Conservation (phyloP, 371 early-diverging fungal genomes). For the Apophysomyces sp. region DNA sequence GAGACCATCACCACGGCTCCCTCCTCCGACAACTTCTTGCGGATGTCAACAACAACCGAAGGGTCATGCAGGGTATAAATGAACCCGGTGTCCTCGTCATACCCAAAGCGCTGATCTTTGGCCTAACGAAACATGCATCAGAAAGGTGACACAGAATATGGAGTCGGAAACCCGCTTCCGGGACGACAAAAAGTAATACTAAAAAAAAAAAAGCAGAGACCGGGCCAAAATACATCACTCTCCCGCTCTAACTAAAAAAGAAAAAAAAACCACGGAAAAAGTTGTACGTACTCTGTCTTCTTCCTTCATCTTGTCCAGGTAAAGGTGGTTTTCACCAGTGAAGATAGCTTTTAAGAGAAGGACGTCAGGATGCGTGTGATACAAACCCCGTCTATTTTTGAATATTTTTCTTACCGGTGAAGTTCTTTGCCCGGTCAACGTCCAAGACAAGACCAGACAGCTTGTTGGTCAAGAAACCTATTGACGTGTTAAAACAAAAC, state of each 20-base stretch:
- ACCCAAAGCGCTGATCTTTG: constrained; percentile 32
- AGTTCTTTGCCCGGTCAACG: constrained; percentile 30
- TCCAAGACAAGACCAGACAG: constrained; percentile 33
- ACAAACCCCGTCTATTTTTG: not conserved
- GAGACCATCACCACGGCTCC: constrained; percentile 26
- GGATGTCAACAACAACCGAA: constrained; percentile 23
- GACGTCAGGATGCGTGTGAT: not conserved
- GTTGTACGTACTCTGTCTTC: constrained; percentile 25
- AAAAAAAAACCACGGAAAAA: too few species aligned
- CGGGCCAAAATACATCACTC: too few species aligned
- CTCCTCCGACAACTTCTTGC: constrained; percentile 18
- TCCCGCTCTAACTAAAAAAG: too few species aligned
- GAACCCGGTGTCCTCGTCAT: constrained; percentile 24
- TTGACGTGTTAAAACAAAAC: not conserved
- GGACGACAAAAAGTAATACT: not conserved
- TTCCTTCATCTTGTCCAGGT: constrained; percentile 38
- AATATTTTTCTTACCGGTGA: constrained; percentile 20
- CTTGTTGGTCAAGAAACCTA: constrained; percentile 44
- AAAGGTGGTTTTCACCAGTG: constrained; percentile 30
- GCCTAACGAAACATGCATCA: constrained; percentile 12
- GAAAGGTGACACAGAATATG: constrained; percentile 1
- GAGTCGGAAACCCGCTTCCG: constrained; percentile 15
- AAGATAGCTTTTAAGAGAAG: constrained; percentile 31
- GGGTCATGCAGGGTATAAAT: constrained; percentile 24
- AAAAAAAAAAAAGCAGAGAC: not conserved